These are phyloP conservation scores for Phytophthora macrochlamydospora DNA, from an alignment of 352 stramenopile species.

Conservation along the genomic window DNA sequence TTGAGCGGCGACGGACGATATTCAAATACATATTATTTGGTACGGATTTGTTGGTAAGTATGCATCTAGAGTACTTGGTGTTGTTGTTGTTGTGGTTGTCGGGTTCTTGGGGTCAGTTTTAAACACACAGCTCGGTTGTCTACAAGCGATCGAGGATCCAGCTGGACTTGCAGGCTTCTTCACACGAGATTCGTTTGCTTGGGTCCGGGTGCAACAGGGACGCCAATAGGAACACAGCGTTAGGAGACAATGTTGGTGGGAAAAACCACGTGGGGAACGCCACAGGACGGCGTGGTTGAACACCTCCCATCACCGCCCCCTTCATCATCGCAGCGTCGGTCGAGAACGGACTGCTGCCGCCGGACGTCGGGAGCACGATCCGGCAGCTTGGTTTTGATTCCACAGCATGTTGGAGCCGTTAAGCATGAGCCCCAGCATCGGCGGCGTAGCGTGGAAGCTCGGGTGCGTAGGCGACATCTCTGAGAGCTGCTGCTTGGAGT, in stretches of 20 bases:
- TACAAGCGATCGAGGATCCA: constrained; percentile 64
- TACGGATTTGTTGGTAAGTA: constrained; percentile 30
- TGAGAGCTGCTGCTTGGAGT: constrained; percentile 21
- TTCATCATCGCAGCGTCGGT: constrained; percentile 27
- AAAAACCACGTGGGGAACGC: constrained; percentile 88
- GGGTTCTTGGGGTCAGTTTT: constrained; percentile 26
- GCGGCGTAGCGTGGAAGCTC: constrained; percentile 36
- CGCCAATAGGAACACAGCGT: constrained; percentile 70
- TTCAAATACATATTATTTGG: constrained; percentile 54
- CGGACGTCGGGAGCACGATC: constrained; percentile 27
- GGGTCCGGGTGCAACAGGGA: constrained; percentile 88
- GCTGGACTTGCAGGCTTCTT: constrained; percentile 79
- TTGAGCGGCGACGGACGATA: constrained; percentile 19
- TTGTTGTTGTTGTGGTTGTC: constrained; percentile 3
- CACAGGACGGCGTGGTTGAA: constrained; percentile 44
- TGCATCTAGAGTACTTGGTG: constrained; percentile 47
- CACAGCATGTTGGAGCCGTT: constrained; percentile 45
- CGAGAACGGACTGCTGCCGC: constrained; percentile 28
- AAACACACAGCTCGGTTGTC: constrained; percentile 6
- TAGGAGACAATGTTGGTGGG: constrained; percentile 66
- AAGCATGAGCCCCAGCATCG: constrained; percentile 43
- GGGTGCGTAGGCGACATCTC: constrained; percentile 26
- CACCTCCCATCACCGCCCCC: constrained; percentile 21
- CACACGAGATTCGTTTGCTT: constrained; percentile 74
- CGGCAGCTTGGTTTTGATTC: constrained; percentile 32